Percentiles rank a stretch among this genome's conserved stretches.
Evolutionary conservation across 768 basidiomycete genomes (phyloP).

Genomic region (Amanita rimosa): DNA sequence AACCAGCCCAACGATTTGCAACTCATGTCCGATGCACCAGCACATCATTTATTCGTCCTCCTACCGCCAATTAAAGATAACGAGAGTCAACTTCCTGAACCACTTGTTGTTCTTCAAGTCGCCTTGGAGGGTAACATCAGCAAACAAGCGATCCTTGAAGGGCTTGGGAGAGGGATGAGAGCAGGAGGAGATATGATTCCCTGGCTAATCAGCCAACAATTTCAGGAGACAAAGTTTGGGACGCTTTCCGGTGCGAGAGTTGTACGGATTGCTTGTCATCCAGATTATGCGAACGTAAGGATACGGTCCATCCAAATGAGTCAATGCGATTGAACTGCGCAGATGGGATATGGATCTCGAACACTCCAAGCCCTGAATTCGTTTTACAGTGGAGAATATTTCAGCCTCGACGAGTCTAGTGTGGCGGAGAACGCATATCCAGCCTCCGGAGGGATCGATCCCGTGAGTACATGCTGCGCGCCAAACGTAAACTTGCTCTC

Average conservation of each 20-base stretch:
- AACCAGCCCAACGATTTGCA: constrained; percentile 99
- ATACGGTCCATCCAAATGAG: constrained; percentile 7
- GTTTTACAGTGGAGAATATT: constrained; percentile 90
- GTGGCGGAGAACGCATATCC: constrained; percentile 47
- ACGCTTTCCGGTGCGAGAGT: constrained; percentile 83
- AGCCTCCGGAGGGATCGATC: constrained; percentile 37
- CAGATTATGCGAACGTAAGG: constrained; percentile 82
- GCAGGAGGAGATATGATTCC: constrained; percentile 97
- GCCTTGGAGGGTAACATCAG: constrained; percentile 92
- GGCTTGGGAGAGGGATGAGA: constrained; percentile 69
- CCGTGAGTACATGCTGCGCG: constrained; percentile 17
- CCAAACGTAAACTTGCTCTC: background rate
- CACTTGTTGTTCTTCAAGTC: constrained; percentile 91
- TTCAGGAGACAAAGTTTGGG: constrained; percentile 92
- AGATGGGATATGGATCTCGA: constrained; percentile 97
- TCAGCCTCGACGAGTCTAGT: constrained; percentile 68
- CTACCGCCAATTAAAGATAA: constrained; percentile 88
- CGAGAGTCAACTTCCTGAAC: constrained; percentile 86
- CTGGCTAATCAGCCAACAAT: constrained; percentile 91
- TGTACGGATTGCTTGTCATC: constrained; percentile 91
- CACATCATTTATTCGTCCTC: constrained; percentile 93
- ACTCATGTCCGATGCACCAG: constrained; percentile 91
- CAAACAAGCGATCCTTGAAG: constrained; percentile 76
- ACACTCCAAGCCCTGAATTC: constrained; percentile 79
- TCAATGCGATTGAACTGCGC: constrained; percentile 7